Conservation (phyloP, 192 early-diverging fungal genomes). For the Haplosporangium gracile region DNA sequence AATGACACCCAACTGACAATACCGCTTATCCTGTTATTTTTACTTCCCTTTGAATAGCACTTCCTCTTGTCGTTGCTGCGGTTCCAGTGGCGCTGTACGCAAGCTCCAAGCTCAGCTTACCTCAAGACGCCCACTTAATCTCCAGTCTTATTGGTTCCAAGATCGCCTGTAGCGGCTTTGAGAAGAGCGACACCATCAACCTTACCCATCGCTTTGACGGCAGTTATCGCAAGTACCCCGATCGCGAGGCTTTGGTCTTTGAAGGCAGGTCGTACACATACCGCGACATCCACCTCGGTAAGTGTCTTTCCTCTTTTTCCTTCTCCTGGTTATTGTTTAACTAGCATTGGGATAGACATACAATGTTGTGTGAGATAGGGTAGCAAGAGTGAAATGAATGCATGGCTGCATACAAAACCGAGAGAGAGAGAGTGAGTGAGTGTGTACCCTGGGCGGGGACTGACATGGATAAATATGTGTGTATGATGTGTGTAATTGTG, state of each 20-base stretch:
- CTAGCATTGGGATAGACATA: not conserved
- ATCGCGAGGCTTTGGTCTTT: slow-evolving; percentile 60
- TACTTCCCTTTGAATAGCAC: slow-evolving; percentile 3
- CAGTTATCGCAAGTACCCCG: slow-evolving; percentile 45
- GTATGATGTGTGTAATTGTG: not conserved
- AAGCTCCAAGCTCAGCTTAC: slow-evolving; percentile 55
- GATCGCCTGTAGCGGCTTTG: slow-evolving; percentile 35
- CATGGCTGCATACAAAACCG: too few species aligned
- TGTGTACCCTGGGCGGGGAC: not conserved
- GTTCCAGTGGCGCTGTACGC: slow-evolving; percentile 62
- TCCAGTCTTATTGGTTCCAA: slow-evolving; percentile 18
- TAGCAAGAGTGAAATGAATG: too few species aligned
- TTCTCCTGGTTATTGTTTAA: not conserved
- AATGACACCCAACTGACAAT: not conserved
- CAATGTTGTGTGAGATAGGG: not conserved
- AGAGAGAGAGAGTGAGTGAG: not conserved
- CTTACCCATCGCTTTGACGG: slow-evolving; percentile 60
- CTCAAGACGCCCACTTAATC: slow-evolving; percentile 52
- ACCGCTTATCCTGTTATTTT: not conserved
- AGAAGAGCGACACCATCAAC: slow-evolving; percentile 54
- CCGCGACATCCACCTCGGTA: slow-evolving; percentile 61
- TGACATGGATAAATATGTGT: not conserved
- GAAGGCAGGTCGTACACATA: slow-evolving; percentile 62
- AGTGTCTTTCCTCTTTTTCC: slow-evolving; percentile 3
- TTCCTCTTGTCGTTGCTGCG: slow-evolving; percentile 47